Conservation (phyloP, 2,329 filamentous ascomycete genomes). For the Trichoderma guizhouense region DNA sequence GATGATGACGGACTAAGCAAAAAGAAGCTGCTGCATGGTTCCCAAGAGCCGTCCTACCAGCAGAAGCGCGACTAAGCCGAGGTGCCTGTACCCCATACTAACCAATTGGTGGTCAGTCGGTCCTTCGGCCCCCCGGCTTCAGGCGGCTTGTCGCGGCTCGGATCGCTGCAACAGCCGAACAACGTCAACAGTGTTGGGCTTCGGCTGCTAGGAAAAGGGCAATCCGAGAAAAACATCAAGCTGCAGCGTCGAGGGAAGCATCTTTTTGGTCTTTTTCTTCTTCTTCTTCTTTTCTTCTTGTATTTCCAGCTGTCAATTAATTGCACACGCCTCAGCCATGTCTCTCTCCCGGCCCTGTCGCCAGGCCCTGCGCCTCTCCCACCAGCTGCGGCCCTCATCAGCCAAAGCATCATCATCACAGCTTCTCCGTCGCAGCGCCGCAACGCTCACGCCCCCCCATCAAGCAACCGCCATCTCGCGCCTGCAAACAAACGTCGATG, state of each 20-base stretch:
- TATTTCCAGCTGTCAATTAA: no score
- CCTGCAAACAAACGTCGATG: conserved; percentile 72
- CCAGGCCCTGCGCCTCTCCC: conserved; percentile 42
- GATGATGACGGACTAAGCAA: not conserved
- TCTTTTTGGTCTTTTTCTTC: not conserved
- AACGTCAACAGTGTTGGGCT: conserved; percentile 19
- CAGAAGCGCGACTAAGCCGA: not conserved
- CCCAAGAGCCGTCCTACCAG: not conserved
- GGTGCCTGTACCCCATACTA: not conserved
- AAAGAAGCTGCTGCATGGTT: not conserved
- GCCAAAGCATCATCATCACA: conserved; percentile 19
- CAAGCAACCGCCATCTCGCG: conserved; percentile 82
- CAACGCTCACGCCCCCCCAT: conserved; percentile 75
- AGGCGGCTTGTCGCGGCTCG: conserved; percentile 44
- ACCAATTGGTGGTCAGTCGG: no score
- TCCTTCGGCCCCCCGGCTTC: conserved; percentile 25
- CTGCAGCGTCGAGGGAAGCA: not conserved
- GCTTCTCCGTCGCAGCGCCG: conserved; percentile 45
- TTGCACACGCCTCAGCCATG: conserved; percentile 35
- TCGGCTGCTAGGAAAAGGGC: not conserved
- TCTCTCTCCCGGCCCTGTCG: conserved; percentile 45
- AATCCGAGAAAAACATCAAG: not conserved
- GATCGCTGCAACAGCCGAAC: conserved; percentile 15
- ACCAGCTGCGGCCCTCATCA: conserved; percentile 30
- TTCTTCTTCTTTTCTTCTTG: not conserved